Conservation (phyloP, 495 filamentous ascomycete genomes). For the Penicillium crystallinum region DNA sequence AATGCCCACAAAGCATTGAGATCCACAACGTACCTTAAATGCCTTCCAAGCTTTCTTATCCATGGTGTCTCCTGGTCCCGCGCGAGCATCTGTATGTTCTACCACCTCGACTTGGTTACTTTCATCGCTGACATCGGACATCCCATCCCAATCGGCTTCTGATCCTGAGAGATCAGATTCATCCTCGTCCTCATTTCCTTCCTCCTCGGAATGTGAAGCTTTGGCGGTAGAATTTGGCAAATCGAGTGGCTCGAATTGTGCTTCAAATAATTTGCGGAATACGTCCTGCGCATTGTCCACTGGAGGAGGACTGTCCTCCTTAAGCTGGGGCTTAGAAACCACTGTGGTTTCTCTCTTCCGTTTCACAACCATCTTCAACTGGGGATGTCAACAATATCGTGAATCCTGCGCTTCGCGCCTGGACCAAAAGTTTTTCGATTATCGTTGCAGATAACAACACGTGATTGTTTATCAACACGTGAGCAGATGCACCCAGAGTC, state of each 20-base stretch:
- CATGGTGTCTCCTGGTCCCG: conserved; percentile 32
- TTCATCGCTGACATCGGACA: conserved; percentile 46
- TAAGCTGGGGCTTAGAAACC: conserved; percentile 22
- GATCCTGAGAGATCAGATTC: conserved; percentile 10
- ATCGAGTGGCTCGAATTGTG: conserved; percentile 71
- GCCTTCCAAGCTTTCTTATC: conserved; percentile 67
- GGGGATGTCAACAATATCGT: neutral
- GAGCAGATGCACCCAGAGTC: conserved; percentile 10
- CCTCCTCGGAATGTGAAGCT: conserved; percentile 17
- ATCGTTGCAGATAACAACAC: neutral
- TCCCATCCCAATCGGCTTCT: conserved; percentile 57
- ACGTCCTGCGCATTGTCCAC: conserved; percentile 42
- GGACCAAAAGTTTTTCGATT: conserved; percentile 12
- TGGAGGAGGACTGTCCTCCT: conserved; percentile 16
- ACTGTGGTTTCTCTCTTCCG: conserved; percentile 36
- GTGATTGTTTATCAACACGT: neutral
- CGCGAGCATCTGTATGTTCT: conserved; percentile 48
- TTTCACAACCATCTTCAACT: conserved; percentile 29
- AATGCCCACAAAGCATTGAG: neutral
- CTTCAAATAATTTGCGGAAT: conserved; percentile 80
- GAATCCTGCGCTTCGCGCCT: neutral
- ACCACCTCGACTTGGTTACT: conserved; percentile 54
- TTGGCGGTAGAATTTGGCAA: conserved; percentile 13
- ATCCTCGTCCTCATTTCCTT: conserved; percentile 31
- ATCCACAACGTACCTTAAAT: conserved; percentile 58